Base-by-base conservation (phyloP, 495 filamentous ascomycete species). In the Neurospora tetrasperma region DNA sequence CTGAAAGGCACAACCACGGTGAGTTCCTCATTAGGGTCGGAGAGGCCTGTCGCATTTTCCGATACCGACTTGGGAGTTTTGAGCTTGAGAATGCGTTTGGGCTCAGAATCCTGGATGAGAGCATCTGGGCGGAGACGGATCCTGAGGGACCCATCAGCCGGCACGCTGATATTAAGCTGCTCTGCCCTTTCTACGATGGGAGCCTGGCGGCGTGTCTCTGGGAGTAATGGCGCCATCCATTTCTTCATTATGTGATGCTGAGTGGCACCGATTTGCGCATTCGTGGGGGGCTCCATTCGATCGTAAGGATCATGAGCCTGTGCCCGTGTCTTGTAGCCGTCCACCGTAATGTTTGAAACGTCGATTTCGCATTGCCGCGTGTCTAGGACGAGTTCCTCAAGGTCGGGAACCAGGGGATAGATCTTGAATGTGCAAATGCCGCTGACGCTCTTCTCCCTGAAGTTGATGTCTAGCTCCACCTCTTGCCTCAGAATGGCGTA, bases 381-480 rank as follows among this genome's bases (percentile, higher is more conserved):
- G 78, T 97, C 93, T 74, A 99, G 85, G 40, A 84, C 86, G 39
- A 99, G 88, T n/a, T 84, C 85, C 48, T 85, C 85, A 39, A 97
- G 83, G 10, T 92, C 87, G 68, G 88, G 87, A 48, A 83, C 81
- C 41, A 89, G 87, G 14, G 92, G 91, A 73, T 91, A 88, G 59
- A 98, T 87, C 1, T 90, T 89, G 73, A 99, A 92, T 70, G 92
- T 91, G 11, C 92, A 92, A 75, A 88, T 91, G 42, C 96, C 96
- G 76, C 86, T 91, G 76, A 98, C 79, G 78, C 86, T 89, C 78
- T 90, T 90, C 35, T 86, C 87, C 69, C 85, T 84, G 76, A 99
- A 94, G 81, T 98, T 89, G 74, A 99, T 86, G 73, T 98, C 94
- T 71, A 98, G 84, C 74, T 94, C 90, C 71, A 99, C 89, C 78